Evolutionary conservation across 2,329 filamentous ascomycete genomes (phyloP).

Genomic region (Bisporella sp.): DNA sequence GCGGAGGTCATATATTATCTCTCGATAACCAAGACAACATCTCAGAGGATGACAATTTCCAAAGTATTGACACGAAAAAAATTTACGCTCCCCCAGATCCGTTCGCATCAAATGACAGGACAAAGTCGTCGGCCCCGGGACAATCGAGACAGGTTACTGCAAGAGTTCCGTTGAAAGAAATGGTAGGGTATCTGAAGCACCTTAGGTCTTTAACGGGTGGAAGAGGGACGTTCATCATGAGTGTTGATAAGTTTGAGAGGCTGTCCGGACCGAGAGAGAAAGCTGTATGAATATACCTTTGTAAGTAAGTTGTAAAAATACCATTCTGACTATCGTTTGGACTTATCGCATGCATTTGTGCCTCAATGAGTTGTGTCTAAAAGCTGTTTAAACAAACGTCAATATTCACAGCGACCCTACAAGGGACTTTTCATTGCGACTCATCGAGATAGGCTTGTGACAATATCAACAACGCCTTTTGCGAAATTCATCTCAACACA

Average conservation of each 20-base stretch:
- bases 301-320: neutral
- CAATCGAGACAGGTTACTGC: conserved; percentile 65
- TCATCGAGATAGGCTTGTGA: too few species aligned
- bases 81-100: conserved; percentile 89
- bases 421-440: too few species aligned
- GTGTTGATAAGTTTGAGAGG: conserved; percentile 62
- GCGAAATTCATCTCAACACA: too few species aligned
- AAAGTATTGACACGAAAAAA: conserved; percentile 57
- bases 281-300: conserved; percentile 16
- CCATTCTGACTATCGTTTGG: neutral
- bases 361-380: too few species aligned
- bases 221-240: conserved; percentile 71
- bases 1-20: conserved; percentile 68
- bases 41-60: conserved; percentile 6
- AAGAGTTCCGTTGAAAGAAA: conserved; percentile 88
- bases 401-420: too few species aligned
- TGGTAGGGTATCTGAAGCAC: conserved; percentile 90
- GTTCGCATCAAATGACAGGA: conserved; percentile 48
- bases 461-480: too few species aligned
- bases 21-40: conserved; percentile 39
- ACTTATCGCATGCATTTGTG: neutral
- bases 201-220: conserved; percentile 84
- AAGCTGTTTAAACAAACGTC: too few species aligned
- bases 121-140: conserved; percentile 38
- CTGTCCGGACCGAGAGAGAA: conserved; percentile 50